Conservation (phyloP, 305 asterid genomes). For the Solanum hybrid region DNA sequence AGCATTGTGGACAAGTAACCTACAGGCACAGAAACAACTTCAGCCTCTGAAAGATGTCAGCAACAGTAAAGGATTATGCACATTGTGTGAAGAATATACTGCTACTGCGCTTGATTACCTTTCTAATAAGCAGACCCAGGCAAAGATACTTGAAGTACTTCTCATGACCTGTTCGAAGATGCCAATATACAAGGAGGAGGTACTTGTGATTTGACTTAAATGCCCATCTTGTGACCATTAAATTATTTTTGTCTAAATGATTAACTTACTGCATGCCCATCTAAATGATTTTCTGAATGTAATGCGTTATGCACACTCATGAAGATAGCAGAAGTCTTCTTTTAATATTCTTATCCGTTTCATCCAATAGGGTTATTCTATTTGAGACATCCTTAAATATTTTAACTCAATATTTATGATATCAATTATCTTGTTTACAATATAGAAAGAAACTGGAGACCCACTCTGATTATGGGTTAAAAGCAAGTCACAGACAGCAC, state of each 20-base stretch:
- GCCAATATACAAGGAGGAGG: slow-evolving; percentile 63
- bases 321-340: neutral
- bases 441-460: neutral
- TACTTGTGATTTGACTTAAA: slow-evolving; percentile 13
- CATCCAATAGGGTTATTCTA: neutral
- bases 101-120: slow-evolving; percentile 61
- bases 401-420: neutral
- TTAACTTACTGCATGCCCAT: neutral
- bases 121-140: slow-evolving; percentile 54
- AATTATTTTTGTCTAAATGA: neutral
- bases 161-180: slow-evolving; percentile 71
- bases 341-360: neutral
- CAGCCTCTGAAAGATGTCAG: slow-evolving; percentile 26
- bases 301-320: neutral
- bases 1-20: slow-evolving; percentile 30
- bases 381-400: neutral
- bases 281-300: neutral
- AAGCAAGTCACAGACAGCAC: neutral
- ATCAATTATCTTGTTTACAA: neutral
- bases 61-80: slow-evolving; percentile 42
- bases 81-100: slow-evolving; percentile 58
- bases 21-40: slow-evolving; percentile 23
- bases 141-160: slow-evolving; percentile 47
- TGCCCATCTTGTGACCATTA: neutral
- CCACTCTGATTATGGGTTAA: neutral